Conservation (phyloP, 2,329 filamentous ascomycete genomes). For the Harringtonia lauricola region DNA sequence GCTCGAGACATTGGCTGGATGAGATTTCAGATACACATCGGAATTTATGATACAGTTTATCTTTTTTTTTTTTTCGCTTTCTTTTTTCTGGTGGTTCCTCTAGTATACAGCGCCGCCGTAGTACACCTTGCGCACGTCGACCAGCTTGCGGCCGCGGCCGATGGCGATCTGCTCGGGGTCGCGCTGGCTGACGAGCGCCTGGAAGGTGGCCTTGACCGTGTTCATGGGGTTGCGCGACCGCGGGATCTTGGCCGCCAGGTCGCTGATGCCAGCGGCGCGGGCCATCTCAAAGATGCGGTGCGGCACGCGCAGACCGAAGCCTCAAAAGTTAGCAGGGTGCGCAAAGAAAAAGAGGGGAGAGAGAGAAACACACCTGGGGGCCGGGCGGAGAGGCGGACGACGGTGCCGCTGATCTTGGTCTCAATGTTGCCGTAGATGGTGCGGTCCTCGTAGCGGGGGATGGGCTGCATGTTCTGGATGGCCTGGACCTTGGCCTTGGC, state of each 20-base stretch:
- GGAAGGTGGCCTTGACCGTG: slow-evolving; percentile 80
- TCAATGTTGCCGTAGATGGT: slow-evolving; percentile 82
- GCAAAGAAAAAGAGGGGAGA: neutral
- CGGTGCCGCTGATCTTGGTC: slow-evolving; percentile 77
- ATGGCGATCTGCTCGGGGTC: slow-evolving; percentile 84
- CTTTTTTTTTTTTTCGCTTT: neutral
- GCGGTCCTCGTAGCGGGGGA: slow-evolving; percentile 79
- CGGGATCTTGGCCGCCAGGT: slow-evolving; percentile 72
- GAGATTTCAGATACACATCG: neutral
- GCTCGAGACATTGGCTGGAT: neutral
- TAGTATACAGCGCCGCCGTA: slow-evolving; percentile 69
- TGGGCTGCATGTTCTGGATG: slow-evolving; percentile 86
- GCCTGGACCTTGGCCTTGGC: slow-evolving; percentile 70
- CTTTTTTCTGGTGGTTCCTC: neutral
- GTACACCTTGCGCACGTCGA: slow-evolving; percentile 95
- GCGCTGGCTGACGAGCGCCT: slow-evolving; percentile 73
- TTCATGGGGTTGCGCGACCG: slow-evolving; percentile 96
- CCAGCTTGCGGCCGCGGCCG: slow-evolving; percentile 85
- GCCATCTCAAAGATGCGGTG: slow-evolving; percentile 92
- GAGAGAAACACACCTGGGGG: slow-evolving; percentile 62
- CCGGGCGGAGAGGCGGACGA: slow-evolving; percentile 69
- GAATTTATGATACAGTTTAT: neutral
- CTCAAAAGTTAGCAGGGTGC: slow-evolving; percentile 30
- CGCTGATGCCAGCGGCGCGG: slow-evolving; percentile 73
- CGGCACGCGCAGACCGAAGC: slow-evolving; percentile 88